Conservation (phyloP, 768 basidiomycete genomes). For the Pleurotus citrinopileatus region DNA sequence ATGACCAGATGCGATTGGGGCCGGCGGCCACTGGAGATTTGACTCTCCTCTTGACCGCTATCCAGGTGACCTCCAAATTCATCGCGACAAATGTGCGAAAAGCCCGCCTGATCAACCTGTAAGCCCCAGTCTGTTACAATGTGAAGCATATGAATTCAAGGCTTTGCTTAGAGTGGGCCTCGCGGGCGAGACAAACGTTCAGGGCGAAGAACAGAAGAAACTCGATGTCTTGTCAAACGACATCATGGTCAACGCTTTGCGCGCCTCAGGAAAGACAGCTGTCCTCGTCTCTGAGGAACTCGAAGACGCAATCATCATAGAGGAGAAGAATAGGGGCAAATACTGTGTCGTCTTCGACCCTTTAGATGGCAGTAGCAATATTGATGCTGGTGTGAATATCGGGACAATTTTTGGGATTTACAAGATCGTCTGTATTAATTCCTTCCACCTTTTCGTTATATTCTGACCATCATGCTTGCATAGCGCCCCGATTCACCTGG, state of each 20-base stretch:
- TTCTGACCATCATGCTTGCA: neutral
- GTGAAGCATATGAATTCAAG: too few species aligned
- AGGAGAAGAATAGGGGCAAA: constrained; percentile 73
- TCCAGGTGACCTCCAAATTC: constrained; percentile 95
- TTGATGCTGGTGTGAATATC: constrained; percentile 98
- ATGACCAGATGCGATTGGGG: constrained; percentile 82
- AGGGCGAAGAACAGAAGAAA: constrained; percentile 99
- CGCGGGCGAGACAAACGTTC: constrained; percentile 94
- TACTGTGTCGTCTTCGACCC: constrained; percentile 99
- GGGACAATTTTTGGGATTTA: constrained; percentile 98
- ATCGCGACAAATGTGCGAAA: constrained; percentile 98
- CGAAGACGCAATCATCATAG: constrained; percentile 90
- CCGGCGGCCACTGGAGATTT: constrained; percentile 87
- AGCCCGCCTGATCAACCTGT: constrained; percentile 97
- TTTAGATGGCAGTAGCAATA: constrained; percentile 93
- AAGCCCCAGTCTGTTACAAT: too few species aligned
- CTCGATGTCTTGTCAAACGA: constrained; percentile 97
- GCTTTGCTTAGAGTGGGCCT: constrained; percentile 96
- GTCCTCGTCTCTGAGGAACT: constrained; percentile 97
- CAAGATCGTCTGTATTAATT: constrained; percentile 61
- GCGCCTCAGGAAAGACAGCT: constrained; percentile 94
- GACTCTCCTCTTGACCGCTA: constrained; percentile 91
- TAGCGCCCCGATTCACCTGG: constrained; percentile 78
- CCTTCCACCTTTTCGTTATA: neutral
- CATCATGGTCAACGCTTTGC: constrained; percentile 97